These are phyloP conservation scores for Termitomyces heimii DNA, from an alignment of 768 basidiomycete genomes.

Conservation along the genomic window DNA sequence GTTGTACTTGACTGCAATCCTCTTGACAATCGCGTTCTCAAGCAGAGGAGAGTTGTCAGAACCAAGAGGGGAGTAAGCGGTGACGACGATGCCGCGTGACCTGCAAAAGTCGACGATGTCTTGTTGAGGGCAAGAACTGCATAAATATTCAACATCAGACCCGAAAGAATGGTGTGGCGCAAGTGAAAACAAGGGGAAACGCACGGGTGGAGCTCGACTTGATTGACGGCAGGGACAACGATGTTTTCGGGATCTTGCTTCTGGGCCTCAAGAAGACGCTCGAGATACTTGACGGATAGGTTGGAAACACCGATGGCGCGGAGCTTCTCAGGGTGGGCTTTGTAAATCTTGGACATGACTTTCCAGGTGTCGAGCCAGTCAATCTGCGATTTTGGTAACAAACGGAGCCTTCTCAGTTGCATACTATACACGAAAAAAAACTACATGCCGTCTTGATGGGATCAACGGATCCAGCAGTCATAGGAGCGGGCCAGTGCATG, in stretches of 20 bases:
- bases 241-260: constrained; percentile 30
- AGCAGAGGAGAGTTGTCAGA: constrained; percentile 66
- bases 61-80: constrained; percentile 79
- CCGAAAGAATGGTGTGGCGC: background rate
- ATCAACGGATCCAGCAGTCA: constrained; percentile 45
- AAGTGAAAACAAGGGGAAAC: constrained; percentile 14
- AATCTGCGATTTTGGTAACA: constrained; percentile 16
- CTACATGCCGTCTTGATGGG: constrained; percentile 39
- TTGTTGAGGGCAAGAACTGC: constrained; percentile 56
- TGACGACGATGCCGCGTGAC: constrained; percentile 59
- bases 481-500: constrained; percentile 82
- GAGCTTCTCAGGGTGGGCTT: constrained; percentile 63
- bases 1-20: constrained; percentile 56
- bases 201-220: constrained; percentile 72
- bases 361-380: constrained; percentile 80
- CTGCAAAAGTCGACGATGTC: constrained; percentile 59
- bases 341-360: constrained; percentile 63
- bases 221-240: constrained; percentile 71
- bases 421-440: background rate
- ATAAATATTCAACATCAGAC: background rate
- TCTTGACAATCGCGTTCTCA: constrained; percentile 49
- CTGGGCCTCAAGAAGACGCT: constrained; percentile 41
- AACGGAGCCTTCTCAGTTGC: background rate
- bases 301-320: constrained; percentile 80
- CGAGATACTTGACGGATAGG: constrained; percentile 59